These are phyloP conservation scores for Desmodesmus armatus DNA, from an alignment of 139 green algal genomes.

Conservation along the genomic window DNA sequence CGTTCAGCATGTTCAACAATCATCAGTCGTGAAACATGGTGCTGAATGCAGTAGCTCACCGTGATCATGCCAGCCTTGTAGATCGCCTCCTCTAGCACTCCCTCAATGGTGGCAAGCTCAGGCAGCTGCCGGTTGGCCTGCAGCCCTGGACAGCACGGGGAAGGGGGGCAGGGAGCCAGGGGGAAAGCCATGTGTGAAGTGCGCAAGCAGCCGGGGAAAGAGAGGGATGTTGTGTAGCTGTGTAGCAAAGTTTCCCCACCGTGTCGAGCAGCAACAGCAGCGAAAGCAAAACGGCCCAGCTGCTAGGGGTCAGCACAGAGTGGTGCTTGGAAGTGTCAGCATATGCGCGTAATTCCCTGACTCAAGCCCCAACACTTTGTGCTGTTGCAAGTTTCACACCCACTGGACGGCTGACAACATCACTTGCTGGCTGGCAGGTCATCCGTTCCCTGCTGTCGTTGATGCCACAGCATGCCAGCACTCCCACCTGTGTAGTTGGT, in stretches of 20 bases:
- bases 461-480: background rate
- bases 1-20: too few relatives aligned
- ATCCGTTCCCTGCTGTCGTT: background rate
- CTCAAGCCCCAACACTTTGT: too few relatives aligned
- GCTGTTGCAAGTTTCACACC: too few relatives aligned
- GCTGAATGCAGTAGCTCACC: too few relatives aligned
- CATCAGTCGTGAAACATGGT: too few relatives aligned
- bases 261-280: too few relatives aligned
- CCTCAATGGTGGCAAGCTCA: slow-evolving; percentile 62
- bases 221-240: background rate
- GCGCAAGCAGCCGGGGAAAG: too few relatives aligned
- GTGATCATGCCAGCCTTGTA: slow-evolving; percentile 63
- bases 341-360: too few relatives aligned
- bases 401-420: background rate
- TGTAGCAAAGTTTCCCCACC: too few relatives aligned
- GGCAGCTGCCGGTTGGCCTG: slow-evolving; percentile 60
- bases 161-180: too few relatives aligned
- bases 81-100: slow-evolving; percentile 71
- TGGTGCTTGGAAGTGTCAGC: background rate
- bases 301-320: background rate
- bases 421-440: background rate
- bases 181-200: too few relatives aligned
- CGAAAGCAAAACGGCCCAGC: too few relatives aligned
- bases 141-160: slow-evolving; percentile 70
- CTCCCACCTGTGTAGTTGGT: slow-evolving; percentile 68